These are phyloP conservation scores for Calonectria leucothoes DNA, from an alignment of 2,329 filamentous ascomycete species.

Conservation along the genomic window DNA sequence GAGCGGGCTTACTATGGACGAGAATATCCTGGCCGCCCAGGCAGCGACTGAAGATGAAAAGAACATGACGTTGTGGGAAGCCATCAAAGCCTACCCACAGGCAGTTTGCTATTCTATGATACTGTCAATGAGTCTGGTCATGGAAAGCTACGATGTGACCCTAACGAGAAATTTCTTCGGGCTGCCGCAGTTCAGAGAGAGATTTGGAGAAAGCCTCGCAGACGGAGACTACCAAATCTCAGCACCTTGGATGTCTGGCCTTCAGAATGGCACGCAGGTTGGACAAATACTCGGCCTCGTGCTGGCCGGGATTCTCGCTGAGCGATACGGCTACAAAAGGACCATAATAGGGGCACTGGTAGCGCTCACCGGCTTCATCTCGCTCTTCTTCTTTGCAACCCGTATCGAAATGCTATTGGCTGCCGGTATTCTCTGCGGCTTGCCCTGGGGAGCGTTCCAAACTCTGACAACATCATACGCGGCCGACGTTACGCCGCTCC, in stretches of 20 bases:
- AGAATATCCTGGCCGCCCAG: not conserved
- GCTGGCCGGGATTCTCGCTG: conserved; percentile 54
- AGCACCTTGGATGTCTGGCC: conserved; percentile 58
- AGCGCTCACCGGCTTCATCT: conserved; percentile 52
- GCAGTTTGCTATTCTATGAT: not conserved
- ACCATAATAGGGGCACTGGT: conserved; percentile 52
- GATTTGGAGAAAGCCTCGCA: conserved; percentile 41
- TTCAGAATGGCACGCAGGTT: conserved; percentile 54
- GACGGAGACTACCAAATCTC: conserved; percentile 51
- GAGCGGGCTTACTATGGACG: not conserved
- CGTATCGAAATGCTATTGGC: conserved; percentile 49
- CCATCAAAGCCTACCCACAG: not conserved
- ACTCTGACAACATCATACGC: conserved; percentile 54
- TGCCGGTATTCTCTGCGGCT: conserved; percentile 51
- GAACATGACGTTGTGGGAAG: not conserved
- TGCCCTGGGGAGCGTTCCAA: conserved; percentile 52
- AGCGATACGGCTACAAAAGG: conserved; percentile 52
- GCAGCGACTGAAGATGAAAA: not conserved
- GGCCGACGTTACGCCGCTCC: conserved; percentile 50
- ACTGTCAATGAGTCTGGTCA: not conserved
- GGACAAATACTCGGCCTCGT: conserved; percentile 60
- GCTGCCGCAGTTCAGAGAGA: conserved; percentile 44
- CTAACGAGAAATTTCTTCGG: conserved; percentile 40
- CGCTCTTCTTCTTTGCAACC: conserved; percentile 54
- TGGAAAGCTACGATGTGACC: conserved; percentile 24